Percentiles rank a stretch among this genome's conserved stretches.
Evolutionary conservation across 805 yeast genomes (phyloP).

Genomic region (Starmerella floricola): DNA sequence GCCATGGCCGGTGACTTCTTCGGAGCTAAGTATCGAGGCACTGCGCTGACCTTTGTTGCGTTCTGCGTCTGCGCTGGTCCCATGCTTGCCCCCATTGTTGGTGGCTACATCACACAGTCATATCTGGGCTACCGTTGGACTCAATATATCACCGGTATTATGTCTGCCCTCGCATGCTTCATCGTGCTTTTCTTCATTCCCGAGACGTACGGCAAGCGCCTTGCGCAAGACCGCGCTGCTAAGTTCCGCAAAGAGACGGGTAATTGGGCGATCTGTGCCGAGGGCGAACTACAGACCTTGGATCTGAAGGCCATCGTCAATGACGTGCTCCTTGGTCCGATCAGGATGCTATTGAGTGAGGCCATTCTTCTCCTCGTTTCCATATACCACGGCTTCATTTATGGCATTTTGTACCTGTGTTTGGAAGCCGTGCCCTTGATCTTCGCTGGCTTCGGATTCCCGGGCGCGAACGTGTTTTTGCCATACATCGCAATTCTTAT

Average conservation of each 20-base stretch:
- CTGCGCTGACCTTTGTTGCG: constrained; percentile 58
- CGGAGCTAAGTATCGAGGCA: constrained; percentile 54
- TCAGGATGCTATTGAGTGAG: constrained; percentile 29
- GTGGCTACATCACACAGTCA: constrained; percentile 51
- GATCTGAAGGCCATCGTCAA: constrained; percentile 32
- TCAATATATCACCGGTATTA: constrained; percentile 54
- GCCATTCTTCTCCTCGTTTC: constrained; percentile 31
- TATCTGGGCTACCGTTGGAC: constrained; percentile 79
- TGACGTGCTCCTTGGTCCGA: constrained; percentile 26
- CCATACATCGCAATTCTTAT: constrained; percentile 71
- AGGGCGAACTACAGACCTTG: constrained; percentile 35
- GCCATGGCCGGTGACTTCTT: constrained; percentile 80
- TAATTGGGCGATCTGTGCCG: constrained; percentile 73
- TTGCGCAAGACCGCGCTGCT: constrained; percentile 51
- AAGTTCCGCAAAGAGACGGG: constrained; percentile 54
- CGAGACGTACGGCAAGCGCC: constrained; percentile 64
- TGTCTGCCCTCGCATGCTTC: constrained; percentile 37
- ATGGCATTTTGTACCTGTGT: constrained; percentile 33
- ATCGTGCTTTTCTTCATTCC: constrained; percentile 36
- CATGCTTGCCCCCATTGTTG: constrained; percentile 66
- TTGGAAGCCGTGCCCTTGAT: constrained; percentile 32
- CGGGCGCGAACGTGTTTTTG: constrained; percentile 51
- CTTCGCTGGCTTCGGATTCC: constrained; percentile 46
- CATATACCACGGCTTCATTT: constrained; percentile 32
- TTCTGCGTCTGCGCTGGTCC: constrained; percentile 64